Percentiles rank a stretch among this genome's conserved stretches.
Evolutionary conservation across 441 rosid species (phyloP).

Genomic region (Theobroma grandiflorum): DNA sequence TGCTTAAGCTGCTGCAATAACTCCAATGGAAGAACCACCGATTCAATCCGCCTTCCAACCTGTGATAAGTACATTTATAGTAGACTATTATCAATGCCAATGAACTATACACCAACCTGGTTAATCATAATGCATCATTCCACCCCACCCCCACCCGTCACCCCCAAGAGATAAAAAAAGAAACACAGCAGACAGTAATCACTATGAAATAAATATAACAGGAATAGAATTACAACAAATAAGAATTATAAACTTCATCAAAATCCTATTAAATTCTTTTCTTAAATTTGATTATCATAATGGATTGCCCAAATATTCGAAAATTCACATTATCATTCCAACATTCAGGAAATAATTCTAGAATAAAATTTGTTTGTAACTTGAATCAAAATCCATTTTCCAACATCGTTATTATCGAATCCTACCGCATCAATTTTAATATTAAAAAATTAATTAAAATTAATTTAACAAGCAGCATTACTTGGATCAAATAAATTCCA

Average conservation of each 20-base stretch:
- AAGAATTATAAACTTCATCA: conserved; percentile 11
- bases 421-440: not conserved
- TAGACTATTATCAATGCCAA: not conserved
- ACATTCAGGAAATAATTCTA: not conserved
- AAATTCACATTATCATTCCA: not conserved
- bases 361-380: not conserved
- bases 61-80: conserved; percentile 31
- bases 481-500: conserved; percentile 28
- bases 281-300: not conserved
- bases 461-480: not conserved
- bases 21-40: conserved; percentile 88
- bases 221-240: not conserved
- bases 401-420: conserved; percentile 20
- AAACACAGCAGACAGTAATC: not conserved
- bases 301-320: not conserved
- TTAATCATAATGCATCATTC: not conserved
- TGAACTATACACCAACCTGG: not conserved
- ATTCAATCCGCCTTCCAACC: conserved; percentile 93
- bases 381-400: not conserved
- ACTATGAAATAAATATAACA: not conserved
- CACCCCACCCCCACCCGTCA: not conserved
- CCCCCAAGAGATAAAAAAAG: not conserved
- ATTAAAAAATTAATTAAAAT: not conserved
- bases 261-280: not conserved
- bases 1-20: conserved; percentile 89